Conservation (phyloP, 768 basidiomycete genomes). For the Boletus rubroflammeus region DNA sequence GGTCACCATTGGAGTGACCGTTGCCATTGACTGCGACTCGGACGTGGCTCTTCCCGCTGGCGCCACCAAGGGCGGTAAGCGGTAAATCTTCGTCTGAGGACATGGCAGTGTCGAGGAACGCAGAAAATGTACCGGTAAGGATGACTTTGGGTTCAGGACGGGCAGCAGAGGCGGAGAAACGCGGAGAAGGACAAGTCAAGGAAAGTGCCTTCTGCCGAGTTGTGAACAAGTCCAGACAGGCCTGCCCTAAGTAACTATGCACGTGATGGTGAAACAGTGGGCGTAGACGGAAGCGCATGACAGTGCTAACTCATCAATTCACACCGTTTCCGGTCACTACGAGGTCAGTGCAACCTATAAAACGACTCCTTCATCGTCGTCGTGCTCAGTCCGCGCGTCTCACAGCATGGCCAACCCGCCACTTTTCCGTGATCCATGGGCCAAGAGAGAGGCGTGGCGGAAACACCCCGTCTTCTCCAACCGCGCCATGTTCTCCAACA, state of each 20-base stretch:
- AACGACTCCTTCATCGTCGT: not conserved
- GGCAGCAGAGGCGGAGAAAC: constrained; percentile 21
- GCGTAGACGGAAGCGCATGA: too few relatives aligned
- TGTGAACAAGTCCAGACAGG: constrained; percentile 37
- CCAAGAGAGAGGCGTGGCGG: constrained; percentile 89
- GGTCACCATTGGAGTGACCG: constrained; percentile 36
- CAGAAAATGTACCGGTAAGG: constrained; percentile 5
- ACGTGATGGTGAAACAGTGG: constrained; percentile 23
- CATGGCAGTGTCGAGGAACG: constrained; percentile 38
- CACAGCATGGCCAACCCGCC: constrained; percentile 59
- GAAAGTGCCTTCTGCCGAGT: constrained; percentile 24
- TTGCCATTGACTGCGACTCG: constrained; percentile 46
- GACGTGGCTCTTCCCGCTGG: constrained; percentile 42
- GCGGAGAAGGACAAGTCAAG: constrained; percentile 30
- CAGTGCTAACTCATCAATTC: too few relatives aligned
- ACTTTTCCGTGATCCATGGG: constrained; percentile 93
- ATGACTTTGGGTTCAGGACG: not conserved
- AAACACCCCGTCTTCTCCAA: constrained; percentile 86
- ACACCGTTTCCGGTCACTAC: constrained; percentile 11
- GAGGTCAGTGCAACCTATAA: constrained; percentile 16
- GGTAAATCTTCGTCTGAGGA: constrained; percentile 60
- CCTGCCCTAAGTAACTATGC: constrained; percentile 54
- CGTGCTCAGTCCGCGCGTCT: constrained; percentile 9
- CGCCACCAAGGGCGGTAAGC: constrained; percentile 38
- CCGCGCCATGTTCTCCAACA: constrained; percentile 80